Percentiles rank a stretch among this genome's conserved stretches.
Evolutionary conservation across 2,329 filamentous ascomycete genomes (phyloP).

Genomic region (Calonectria fujianensis): DNA sequence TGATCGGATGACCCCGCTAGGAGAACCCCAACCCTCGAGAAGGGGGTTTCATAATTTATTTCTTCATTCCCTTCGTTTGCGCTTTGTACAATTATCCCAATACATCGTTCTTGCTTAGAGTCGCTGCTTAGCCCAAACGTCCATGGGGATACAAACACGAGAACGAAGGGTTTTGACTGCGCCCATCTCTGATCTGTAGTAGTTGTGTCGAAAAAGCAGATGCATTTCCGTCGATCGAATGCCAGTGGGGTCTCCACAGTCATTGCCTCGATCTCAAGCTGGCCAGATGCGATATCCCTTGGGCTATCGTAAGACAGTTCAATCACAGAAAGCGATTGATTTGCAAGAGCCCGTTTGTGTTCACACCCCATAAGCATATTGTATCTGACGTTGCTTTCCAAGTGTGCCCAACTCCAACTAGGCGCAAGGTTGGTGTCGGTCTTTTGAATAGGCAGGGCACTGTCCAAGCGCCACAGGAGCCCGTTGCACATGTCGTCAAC

Average conservation of each 20-base stretch:
- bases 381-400: not conserved
- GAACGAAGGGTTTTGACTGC: not conserved
- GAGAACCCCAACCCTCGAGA: not conserved
- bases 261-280: not conserved
- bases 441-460: not conserved
- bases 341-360: not conserved
- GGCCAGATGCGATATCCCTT: not conserved
- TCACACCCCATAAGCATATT: constrained; percentile 1
- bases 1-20: not conserved
- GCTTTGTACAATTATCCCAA: not conserved
- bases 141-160: not conserved
- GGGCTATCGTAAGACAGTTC: not conserved
- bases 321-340: not conserved
- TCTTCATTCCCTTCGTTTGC: not conserved
- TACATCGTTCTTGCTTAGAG: not conserved
- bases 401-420: not conserved
- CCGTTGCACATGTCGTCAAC: not conserved
- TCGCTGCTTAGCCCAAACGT: not conserved
- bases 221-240: not conserved
- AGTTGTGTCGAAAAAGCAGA: not conserved
- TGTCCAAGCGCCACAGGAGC: not conserved
- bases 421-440: not conserved
- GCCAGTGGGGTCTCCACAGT: not conserved
- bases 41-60: not conserved
- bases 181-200: not conserved